Conservation (phyloP, 441 rosid genomes). For the Codiaeum variegatum region DNA sequence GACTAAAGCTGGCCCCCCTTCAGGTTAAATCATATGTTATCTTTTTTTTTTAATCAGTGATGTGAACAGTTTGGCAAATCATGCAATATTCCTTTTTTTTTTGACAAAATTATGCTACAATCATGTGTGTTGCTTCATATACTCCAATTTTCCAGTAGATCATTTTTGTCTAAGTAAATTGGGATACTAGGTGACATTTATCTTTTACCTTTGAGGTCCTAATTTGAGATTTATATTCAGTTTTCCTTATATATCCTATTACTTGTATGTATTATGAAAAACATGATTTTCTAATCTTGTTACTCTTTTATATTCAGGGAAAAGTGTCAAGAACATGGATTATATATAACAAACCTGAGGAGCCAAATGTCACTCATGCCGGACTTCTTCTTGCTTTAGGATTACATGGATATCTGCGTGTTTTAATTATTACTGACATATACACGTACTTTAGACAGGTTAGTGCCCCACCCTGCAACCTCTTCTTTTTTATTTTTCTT, state of each 20-base stretch:
- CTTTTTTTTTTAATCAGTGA: conserved; percentile 1
- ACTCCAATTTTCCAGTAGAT: neutral
- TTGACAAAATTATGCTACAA: neutral
- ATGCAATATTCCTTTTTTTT: neutral
- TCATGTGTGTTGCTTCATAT: neutral
- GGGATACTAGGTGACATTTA: neutral
- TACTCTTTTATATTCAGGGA: conserved; percentile 53
- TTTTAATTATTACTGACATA: conserved; percentile 72
- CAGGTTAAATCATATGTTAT: conserved; percentile 51
- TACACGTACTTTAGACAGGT: conserved; percentile 90
- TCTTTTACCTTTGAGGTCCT: neutral
- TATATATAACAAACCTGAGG: conserved; percentile 84
- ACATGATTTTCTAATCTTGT: conserved; percentile 12
- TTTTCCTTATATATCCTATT: neutral
- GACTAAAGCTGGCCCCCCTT: conserved; percentile 87
- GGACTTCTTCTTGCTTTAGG: conserved; percentile 97
- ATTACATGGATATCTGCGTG: conserved; percentile 88
- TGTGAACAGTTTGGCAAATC: neutral
- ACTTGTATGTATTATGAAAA: neutral
- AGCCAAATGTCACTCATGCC: conserved; percentile 84
- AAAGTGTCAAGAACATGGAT: conserved; percentile 98
- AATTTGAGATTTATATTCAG: neutral
- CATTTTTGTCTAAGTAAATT: neutral
- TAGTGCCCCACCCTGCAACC: neutral
- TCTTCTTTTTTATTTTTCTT: neutral